Evolutionary conservation across 352 stramenopile genomes (phyloP), one percentile per base, ranked within the genome.

Genomic region (Blastocystis sp.): DNA sequence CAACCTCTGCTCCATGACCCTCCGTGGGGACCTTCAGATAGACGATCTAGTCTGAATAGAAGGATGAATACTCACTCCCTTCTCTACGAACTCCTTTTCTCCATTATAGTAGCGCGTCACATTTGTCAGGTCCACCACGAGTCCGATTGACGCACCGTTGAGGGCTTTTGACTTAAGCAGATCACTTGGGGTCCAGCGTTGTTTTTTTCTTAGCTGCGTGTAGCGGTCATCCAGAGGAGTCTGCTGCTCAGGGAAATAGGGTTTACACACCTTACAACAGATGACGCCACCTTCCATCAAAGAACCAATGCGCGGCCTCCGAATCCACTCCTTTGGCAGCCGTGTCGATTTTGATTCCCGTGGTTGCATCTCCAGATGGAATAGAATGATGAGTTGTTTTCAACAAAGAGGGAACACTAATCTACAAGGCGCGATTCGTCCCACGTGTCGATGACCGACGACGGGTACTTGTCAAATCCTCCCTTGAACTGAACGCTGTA

Each of bases 401-500:
- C n/a, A n/a, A n/a, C n/a, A n/a, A n/a, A n/a, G n/a, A n/a, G n/a
- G n/a, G n/a, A n/a, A n/a, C n/a, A n/a, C n/a, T n/a, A n/a, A n/a
- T n/a, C n/a, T n/a, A n/a, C n/a, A n/a, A n/a, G n/a, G n/a, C n/a
- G n/a, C n/a, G n/a, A n/a, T n/a, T n/a, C n/a, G n/a, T n/a, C n/a
- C n/a, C n/a, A n/a, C n/a, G n/a, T n/a, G n/a, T 51, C 64, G 27
- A 76, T 56, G 14, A 76, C 9, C 38, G 11, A 21, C n/a, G 11
- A 11, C 11, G 64, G 64, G 29, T 56, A 76, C 64, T 76, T 76
- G 18, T 76, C 64, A 29, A 14, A 76, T 27, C 64, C 64, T 27
- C 64, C 64, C 36, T 27, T 40, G 36, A 76, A 76, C 64, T 76
- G 64, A 21, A 76, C 64, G 29, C 64, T 76, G 44, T 57, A 76